Evolutionary conservation across 1,284 basidiomycete genomes (phyloP).

Genomic region (Leccinum insolens): DNA sequence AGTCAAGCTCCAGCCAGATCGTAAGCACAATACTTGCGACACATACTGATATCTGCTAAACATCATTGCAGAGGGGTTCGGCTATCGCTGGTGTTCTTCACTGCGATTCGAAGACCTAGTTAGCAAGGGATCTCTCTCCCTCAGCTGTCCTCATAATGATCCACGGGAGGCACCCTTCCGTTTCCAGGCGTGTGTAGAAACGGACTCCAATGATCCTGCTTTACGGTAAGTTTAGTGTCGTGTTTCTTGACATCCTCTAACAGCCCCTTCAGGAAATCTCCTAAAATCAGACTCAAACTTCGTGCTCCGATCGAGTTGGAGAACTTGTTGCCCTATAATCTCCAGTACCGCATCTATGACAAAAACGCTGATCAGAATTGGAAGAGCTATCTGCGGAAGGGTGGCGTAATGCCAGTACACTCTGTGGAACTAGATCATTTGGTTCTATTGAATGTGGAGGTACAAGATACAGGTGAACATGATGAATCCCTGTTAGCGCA

Average conservation of each 20-base stretch:
- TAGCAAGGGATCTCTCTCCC: slow-evolving; percentile 75
- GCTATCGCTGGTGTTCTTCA: slow-evolving; percentile 92
- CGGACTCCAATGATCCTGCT: slow-evolving; percentile 68
- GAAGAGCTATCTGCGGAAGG: slow-evolving; percentile 92
- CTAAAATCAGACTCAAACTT: slow-evolving; percentile 83
- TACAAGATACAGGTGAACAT: slow-evolving; percentile 83
- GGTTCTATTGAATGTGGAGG: slow-evolving; percentile 87
- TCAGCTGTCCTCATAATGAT: slow-evolving; percentile 87
- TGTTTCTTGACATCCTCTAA: slow-evolving; percentile 2
- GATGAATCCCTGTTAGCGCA: not conserved
- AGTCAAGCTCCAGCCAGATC: slow-evolving; percentile 90
- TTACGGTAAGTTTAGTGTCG: slow-evolving; percentile 47
- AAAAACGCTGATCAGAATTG: slow-evolving; percentile 92
- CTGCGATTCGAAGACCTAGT: slow-evolving; percentile 92
- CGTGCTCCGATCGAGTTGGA: slow-evolving; percentile 97
- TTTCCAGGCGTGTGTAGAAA: slow-evolving; percentile 92
- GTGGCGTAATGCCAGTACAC: slow-evolving; percentile 96
- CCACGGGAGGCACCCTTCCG: slow-evolving; percentile 90
- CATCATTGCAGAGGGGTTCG: slow-evolving; percentile 77
- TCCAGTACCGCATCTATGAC: slow-evolving; percentile 97
- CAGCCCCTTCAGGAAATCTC: slow-evolving; percentile 66
- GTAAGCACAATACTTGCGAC: slow-evolving; percentile 49
- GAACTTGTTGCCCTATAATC: slow-evolving; percentile 94
- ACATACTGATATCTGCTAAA: slow-evolving; percentile 13
- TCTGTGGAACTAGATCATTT: slow-evolving; percentile 95